Evolutionary conservation across 192 early-diverging fungal species (phyloP), one percentile per base, ranked within the genome.

Genomic region (Backusella australiensis): DNA sequence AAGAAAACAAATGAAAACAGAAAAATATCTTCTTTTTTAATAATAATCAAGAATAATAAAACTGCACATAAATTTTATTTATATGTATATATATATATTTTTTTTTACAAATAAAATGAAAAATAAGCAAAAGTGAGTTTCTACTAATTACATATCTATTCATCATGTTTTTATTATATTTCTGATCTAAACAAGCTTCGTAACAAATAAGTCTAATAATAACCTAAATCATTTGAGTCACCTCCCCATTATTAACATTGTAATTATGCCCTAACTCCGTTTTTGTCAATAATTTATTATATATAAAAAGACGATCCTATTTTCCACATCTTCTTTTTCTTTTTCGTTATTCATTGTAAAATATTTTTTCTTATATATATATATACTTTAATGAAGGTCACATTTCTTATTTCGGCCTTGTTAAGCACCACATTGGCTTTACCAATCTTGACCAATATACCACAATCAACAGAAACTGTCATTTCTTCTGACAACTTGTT

Each of bases 121-220:
- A 23, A 3, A 56, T 19, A 1, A 7, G 23, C 53, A 63, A 29
- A 39, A 49, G 46, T 49, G 1, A n/a, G 19, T 26, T 26, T 63
- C 19, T 29, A 4, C 23, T 49, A 49, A 49, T 49, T 49, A 49
- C n/a, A 19, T n/a, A 39, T 39, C 1, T 39, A 39, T 39, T 39
- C 15, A 44, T 17, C 15, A 6, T 49, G 17, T 49, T 49, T 32
- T n/a, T 49, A 49, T 49, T n/a, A 19, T 29, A 14, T 29, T 63
- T 63, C 29, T 63, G 56, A 63, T 29, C 56, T 63, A 63, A 63
- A 63, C 21, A 63, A 29, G 56, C 56, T 63, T 63, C 56, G 9
- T 29, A 26, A 29, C 23, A 59, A 59, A 59, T 63, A 63, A 63
- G 56, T 29, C 56, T 63, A 63, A 63, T 63, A 63, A 63, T 63